phyloP scores from a whole-genome alignment of 2,329 filamentous ascomycete genomes.

The Penicillium sp. region DNA sequence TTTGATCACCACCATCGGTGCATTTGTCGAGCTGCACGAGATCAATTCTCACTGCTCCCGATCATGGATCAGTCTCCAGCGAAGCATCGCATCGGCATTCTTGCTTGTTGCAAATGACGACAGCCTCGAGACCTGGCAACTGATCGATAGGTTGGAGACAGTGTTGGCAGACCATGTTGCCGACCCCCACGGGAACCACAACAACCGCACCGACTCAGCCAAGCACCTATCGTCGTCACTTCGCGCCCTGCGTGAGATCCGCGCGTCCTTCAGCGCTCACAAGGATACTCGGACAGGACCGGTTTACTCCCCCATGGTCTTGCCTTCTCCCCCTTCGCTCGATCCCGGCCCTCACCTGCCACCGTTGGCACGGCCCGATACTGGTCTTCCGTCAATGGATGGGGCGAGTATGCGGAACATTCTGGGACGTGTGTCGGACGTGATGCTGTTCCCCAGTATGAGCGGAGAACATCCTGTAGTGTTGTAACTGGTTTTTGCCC shows the following conservation, averaged over 20 bases:
- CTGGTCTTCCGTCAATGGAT: slow-evolving; percentile 13
- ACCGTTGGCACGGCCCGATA: neutral
- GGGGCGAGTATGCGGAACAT: slow-evolving; percentile 32
- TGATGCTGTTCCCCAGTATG: slow-evolving; percentile 37
- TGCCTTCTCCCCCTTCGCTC: slow-evolving; percentile 18
- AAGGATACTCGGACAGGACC: slow-evolving; percentile 5
- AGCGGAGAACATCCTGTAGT: slow-evolving; percentile 11
- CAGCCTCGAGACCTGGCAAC: slow-evolving; percentile 24
- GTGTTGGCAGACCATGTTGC: slow-evolving; percentile 34
- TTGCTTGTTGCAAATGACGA: slow-evolving; percentile 35
- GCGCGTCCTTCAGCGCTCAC: slow-evolving; percentile 26
- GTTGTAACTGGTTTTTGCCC: neutral
- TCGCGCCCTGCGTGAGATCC: slow-evolving; percentile 33
- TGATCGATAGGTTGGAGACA: slow-evolving; percentile 30
- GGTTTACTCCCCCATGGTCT: slow-evolving; percentile 8
- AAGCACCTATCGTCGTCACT: slow-evolving; percentile 35
- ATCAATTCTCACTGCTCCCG: slow-evolving; percentile 38
- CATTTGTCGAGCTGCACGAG: slow-evolving; percentile 52
- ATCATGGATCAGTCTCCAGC: slow-evolving; percentile 43
- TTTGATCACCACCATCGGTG: slow-evolving; percentile 52
- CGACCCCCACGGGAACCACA: slow-evolving; percentile 23
- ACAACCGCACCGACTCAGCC: slow-evolving; percentile 33
- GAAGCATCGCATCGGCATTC: slow-evolving; percentile 42
- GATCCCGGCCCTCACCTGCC: slow-evolving; percentile 9
- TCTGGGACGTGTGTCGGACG: slow-evolving; percentile 34